Conservation (phyloP, 169 alveolate genomes). For the Theileria parva region DNA sequence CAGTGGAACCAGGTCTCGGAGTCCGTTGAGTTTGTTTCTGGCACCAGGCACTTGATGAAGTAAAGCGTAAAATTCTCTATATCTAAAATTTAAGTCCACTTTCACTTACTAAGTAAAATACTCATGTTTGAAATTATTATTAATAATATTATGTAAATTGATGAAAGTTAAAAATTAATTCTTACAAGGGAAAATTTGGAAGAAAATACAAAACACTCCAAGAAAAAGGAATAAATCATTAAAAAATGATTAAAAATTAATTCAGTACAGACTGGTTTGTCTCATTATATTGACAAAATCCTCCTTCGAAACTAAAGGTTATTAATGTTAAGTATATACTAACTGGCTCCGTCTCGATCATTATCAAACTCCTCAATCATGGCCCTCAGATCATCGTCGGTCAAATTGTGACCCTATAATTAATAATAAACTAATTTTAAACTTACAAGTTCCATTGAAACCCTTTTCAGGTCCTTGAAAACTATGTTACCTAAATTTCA, state of each 20-base stretch:
- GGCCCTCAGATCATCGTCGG: constrained; percentile 97
- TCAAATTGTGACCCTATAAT: constrained; percentile 89
- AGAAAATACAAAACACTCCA: background rate
- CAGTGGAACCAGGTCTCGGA: constrained; percentile 16
- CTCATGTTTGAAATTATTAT: background rate
- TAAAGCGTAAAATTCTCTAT: constrained; percentile 22
- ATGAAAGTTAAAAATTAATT: background rate
- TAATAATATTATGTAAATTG: background rate
- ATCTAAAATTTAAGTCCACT: background rate
- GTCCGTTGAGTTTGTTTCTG: constrained; percentile 1
- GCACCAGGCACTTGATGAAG: constrained; percentile 20
- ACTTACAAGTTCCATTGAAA: constrained; percentile 90
- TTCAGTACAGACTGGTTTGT: constrained; percentile 88
- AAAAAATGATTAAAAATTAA: background rate
- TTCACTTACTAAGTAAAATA: background rate
- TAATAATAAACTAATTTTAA: constrained; percentile 5
- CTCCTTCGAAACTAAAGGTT: constrained; percentile 83
- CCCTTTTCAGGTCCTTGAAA: constrained; percentile 91
- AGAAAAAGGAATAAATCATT: background rate
- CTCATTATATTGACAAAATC: constrained; percentile 95
- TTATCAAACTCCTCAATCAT: constrained; percentile 97
- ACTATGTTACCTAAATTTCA: constrained; percentile 84
- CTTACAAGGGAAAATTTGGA: constrained; percentile 7
- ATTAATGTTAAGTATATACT: background rate
- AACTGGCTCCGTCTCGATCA: constrained; percentile 95